These are phyloP conservation scores for Melastoma candidum DNA, from an alignment of 441 rosid species.

Conservation along the genomic window DNA sequence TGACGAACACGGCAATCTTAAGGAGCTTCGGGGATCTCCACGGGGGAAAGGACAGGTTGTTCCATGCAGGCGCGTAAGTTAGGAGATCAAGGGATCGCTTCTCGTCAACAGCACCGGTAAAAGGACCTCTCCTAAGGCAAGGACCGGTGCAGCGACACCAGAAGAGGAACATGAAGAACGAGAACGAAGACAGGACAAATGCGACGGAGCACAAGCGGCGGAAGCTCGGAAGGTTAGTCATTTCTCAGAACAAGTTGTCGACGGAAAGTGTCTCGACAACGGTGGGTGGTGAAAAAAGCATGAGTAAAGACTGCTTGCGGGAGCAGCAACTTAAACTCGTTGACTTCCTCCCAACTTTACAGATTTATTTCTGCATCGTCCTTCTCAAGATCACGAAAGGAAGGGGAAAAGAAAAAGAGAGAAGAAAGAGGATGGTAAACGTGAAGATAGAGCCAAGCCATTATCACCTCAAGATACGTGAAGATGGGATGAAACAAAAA, in stretches of 20 bases:
- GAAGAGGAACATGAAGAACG: constrained; percentile 44
- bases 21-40: constrained; percentile 33
- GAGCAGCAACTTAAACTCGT: too few relatives aligned
- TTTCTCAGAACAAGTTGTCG: constrained; percentile 31
- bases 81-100: constrained; percentile 47
- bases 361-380: too few relatives aligned
- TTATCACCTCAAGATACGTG: too few relatives aligned
- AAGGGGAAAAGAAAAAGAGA: too few relatives aligned
- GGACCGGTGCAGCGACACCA: constrained; percentile 35
- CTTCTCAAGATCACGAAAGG: too few relatives aligned
- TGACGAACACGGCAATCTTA: constrained; percentile 69
- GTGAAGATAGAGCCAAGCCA: too few relatives aligned
- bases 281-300: too few relatives aligned
- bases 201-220: constrained; percentile 36
- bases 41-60: constrained; percentile 41
- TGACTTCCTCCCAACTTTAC: too few relatives aligned
- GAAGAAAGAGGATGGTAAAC: too few relatives aligned
- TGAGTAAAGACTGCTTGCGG: too few relatives aligned
- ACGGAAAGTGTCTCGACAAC: too few relatives aligned
- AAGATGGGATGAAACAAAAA: too few relatives aligned
- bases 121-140: constrained; percentile 22
- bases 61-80: constrained; percentile 57
- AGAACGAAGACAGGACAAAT: constrained; percentile 35
- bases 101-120: constrained; percentile 14
- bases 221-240: constrained; percentile 25